Evolutionary conservation across 441 rosid genomes (phyloP), one percentile per base, ranked within the genome.

Genomic region (Pelargonium citronellum): DNA sequence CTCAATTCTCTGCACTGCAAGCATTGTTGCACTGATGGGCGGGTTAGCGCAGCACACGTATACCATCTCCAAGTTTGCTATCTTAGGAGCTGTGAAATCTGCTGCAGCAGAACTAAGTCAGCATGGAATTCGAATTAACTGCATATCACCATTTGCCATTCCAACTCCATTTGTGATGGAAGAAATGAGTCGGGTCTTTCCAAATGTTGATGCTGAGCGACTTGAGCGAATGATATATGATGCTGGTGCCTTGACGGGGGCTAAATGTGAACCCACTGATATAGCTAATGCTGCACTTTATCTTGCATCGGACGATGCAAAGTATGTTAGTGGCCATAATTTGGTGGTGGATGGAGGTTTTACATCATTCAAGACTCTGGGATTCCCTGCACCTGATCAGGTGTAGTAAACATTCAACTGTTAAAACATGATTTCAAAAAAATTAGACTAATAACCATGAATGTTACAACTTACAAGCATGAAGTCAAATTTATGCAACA

Each of bases 281-380:
- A 73, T 91, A 66, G 98, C 98, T 37, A 83, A 91, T 47, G 97
- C 96, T 20, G 97, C 97, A n/a, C 76, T 91, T 51, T 93, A 87
- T 75, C 85, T 93, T 1, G 91, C 87, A 2, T 89, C 96, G 0
- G 91, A 85, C 49, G 96, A 88, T 73, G 91, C 98, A 4, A 90
- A 88, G 80, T 92, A 87, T 61, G 88, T 92, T 4, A 87, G 78
- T 41, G 97, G 95, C 11, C 97, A 89, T 79, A 93, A 93, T 69
- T 75, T 93, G 74, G 91, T 87, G 66, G 90, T 93, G 5, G 98
- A 93, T 76, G 98, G 98, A 74, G 98, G 97, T 7, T 87, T 89
- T 78, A 88, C 97, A 17, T 73, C 77, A 43, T 79, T 87, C 73
- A 93, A 88, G 83, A 80, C 47, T 68, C 37, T 89, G 60, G 63